Conservation (phyloP, 176 grass and related monocot genomes). For the Musa beccarii region DNA sequence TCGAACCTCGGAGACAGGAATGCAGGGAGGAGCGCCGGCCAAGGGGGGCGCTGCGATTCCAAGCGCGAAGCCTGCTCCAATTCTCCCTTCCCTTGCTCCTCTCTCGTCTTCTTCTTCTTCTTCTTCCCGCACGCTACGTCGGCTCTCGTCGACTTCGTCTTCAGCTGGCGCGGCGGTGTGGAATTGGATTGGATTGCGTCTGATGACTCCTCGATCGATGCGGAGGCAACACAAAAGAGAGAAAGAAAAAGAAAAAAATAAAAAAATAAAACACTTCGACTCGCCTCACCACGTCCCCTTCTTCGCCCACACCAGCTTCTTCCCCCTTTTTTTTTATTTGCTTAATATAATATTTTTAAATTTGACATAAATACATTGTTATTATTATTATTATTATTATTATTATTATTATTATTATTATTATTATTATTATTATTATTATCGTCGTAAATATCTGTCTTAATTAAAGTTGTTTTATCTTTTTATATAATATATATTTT, state of each 20-base stretch:
- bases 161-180: not conserved
- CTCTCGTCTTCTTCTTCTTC: not conserved
- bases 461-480: no score
- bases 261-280: not conserved
- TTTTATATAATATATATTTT: no score
- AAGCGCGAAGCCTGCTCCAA: not conserved
- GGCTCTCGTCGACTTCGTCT: not conserved
- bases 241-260: not conserved
- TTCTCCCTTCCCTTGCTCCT: not conserved
- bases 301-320: no score
- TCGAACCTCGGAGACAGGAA: not conserved
- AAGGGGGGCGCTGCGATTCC: not conserved
- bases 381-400: no score
- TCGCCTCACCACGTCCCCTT: not conserved
- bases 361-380: no score
- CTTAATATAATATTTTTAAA: no score
- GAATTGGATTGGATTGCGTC: conserved; percentile 4
- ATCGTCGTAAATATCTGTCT: no score
- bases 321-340: not conserved
- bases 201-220: conserved; percentile 7
- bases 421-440: no score
- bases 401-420: no score
- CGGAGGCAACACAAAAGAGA: not conserved
- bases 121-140: not conserved
- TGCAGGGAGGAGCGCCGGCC: not conserved